A percentile compares a stretch with the other conserved stretches of the same genome.
Evolutionary conservation across 345 rosid genomes (phyloP).

Genomic region (Trapa bicornis): DNA sequence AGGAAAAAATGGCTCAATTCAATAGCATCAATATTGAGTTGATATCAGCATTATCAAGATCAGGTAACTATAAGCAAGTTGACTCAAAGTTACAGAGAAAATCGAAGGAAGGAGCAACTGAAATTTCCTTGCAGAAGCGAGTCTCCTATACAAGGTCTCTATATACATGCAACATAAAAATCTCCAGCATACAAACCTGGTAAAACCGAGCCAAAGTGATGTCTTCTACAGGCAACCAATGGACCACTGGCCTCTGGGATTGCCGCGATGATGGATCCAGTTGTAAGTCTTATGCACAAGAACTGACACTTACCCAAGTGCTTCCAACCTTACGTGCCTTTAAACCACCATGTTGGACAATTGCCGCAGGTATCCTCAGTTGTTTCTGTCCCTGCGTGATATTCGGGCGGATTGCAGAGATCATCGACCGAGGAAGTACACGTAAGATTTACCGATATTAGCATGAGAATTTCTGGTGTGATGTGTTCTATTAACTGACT

Average conservation of each 20-base stretch:
- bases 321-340: not conserved
- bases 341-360: not conserved
- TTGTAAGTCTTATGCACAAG: conserved; percentile 21
- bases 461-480: too few relatives aligned
- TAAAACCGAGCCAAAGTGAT: not conserved
- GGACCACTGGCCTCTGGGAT: conserved; percentile 47
- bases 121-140: too few relatives aligned
- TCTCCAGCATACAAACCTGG: too few relatives aligned
- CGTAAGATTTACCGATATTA: conserved; percentile 21
- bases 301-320: not conserved
- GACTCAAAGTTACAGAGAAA: too few relatives aligned
- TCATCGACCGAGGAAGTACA: conserved; percentile 31
- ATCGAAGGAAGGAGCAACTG: too few relatives aligned
- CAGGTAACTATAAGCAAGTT: too few relatives aligned
- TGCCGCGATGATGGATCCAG: conserved; percentile 37
- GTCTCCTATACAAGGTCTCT: too few relatives aligned
- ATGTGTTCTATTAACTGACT: not conserved
- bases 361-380: conserved; percentile 30
- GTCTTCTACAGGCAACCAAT: conserved; percentile 10
- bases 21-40: too few relatives aligned
- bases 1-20: too few relatives aligned
- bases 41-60: too few relatives aligned
- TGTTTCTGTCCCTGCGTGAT: conserved; percentile 42
- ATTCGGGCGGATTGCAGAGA: conserved; percentile 40
- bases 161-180: too few relatives aligned